Evolutionary conservation across 2,329 filamentous ascomycete genomes (phyloP), one percentile per base, ranked within the genome.

Genomic region (Aaosphaeria pasadenensis): DNA sequence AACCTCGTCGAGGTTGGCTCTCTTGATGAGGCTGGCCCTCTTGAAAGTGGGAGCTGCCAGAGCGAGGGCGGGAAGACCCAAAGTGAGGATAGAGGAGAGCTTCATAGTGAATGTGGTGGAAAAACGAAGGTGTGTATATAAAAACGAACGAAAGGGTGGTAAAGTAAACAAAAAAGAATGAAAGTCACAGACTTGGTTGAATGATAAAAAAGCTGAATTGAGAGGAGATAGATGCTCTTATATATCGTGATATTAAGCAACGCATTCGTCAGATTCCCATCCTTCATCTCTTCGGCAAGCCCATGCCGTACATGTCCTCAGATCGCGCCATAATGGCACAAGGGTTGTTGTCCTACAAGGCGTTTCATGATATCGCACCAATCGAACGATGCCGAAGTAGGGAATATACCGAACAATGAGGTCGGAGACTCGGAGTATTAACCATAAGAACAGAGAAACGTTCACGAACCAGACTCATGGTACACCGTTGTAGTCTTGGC

Each of bases 31-130:
- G 36, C 55, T 42, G 33, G 7, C n/a, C n/a, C 33, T 9, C 33
- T 36, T 36, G 33, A n/a, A 9, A n/a, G n/a, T 36, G 29, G 66
- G 66, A 41, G 62, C 63, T 59, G 65, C 66, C 55, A 69, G 54
- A 57, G 64, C 62, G 40, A 67, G 50, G 51, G 59, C 55, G 46
- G 63, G 59, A 24, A 68, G 56, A 52, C 59, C 58, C 40, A 68
- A 44, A 39, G 61, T 56, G 44, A 62, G 44, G 45, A 68, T 47
- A 42, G 62, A 55, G 30, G 63, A 56, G 51, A 67, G 52, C 58
- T 62, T 68, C 65, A 68, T 68, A 32, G 51, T 58, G 50, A 39
- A 43, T 43, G 38, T 43, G 30, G 51, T 48, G 44, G 46, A 38
- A 54, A 50, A 49, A 53, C 54, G 46, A 45, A 49, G 56, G 52